Evolutionary conservation across 1,139 yeast genomes (phyloP).

Genomic region (Pichia sp.): DNA sequence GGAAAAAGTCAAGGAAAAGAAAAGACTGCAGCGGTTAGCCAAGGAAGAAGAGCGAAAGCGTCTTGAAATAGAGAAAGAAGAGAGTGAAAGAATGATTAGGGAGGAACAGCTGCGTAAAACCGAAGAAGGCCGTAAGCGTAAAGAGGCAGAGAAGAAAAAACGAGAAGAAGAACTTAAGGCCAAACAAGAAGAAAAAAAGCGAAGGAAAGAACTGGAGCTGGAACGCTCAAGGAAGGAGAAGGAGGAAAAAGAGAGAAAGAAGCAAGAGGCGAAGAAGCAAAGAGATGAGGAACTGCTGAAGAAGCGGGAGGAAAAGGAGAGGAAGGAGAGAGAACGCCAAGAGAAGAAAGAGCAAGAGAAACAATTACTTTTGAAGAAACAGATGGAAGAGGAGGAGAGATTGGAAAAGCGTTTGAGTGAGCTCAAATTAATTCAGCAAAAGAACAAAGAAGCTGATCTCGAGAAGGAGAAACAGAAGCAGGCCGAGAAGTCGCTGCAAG

Average conservation of each 20-base stretch:
- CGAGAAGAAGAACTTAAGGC: conserved; percentile 45
- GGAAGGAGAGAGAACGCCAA: conserved; percentile 17
- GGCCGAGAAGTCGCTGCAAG: background rate
- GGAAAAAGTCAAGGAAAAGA: conserved; percentile 77
- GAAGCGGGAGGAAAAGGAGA: conserved; percentile 24
- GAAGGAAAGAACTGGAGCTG: conserved; percentile 37
- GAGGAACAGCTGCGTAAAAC: conserved; percentile 53
- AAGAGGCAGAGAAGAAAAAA: conserved; percentile 46
- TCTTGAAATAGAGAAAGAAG: conserved; percentile 61
- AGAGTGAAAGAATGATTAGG: conserved; percentile 48
- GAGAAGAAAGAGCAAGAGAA: conserved; percentile 13
- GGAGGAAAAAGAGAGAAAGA: conserved; percentile 35
- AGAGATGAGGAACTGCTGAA: conserved; percentile 32
- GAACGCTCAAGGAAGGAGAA: conserved; percentile 40
- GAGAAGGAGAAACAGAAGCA: background rate
- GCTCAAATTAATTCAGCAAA: background rate
- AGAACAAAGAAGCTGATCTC: background rate
- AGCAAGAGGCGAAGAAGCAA: conserved; percentile 26
- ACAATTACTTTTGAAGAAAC: background rate
- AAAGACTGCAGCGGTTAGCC: conserved; percentile 61
- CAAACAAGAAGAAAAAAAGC: conserved; percentile 39
- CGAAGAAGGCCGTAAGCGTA: conserved; percentile 52
- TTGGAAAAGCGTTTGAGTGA: background rate
- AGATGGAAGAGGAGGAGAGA: background rate
- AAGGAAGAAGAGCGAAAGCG: conserved; percentile 69